Percentiles rank a stretch among this genome's conserved stretches.
phyloP scores from a whole-genome alignment of 208 protist genomes.

The Trypanosoma lewisi region DNA sequence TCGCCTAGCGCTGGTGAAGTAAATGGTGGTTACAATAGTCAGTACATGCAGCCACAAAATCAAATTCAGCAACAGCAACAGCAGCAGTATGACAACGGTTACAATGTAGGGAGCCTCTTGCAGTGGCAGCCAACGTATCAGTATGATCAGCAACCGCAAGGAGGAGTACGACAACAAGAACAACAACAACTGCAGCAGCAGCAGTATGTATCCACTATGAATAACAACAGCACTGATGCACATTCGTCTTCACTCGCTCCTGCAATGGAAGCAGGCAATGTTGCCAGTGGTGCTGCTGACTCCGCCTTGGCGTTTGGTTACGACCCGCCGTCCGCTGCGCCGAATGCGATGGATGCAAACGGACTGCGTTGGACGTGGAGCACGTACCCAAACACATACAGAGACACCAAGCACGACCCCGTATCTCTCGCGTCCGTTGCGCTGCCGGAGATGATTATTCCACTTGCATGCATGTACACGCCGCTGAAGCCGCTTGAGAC shows the following conservation, averaged over 20 bases:
- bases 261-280: not conserved
- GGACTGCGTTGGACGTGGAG: slow-evolving; percentile 89
- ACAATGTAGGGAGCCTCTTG: not conserved
- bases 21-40: not conserved
- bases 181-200: not conserved
- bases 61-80: slow-evolving; percentile 29
- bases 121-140: slow-evolving; percentile 14
- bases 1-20: not conserved
- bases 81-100: slow-evolving; percentile 18
- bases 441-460: slow-evolving; percentile 83
- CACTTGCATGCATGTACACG: slow-evolving; percentile 89
- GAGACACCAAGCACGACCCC: slow-evolving; percentile 34
- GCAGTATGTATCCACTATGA: slow-evolving; percentile 4
- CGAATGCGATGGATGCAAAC: slow-evolving; percentile 54
- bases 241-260: not conserved
- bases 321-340: slow-evolving; percentile 28
- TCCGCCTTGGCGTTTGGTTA: not conserved
- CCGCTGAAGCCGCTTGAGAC: slow-evolving; percentile 61
- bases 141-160: not conserved
- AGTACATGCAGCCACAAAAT: slow-evolving; percentile 15
- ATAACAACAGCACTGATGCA: not conserved
- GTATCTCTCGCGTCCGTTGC: slow-evolving; percentile 34
- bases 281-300: not conserved
- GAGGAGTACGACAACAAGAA: not conserved
- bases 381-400: slow-evolving; percentile 68